phyloP scores from a whole-genome alignment of 108 stramenopile species.

The Schizochytrium sp. region DNA sequence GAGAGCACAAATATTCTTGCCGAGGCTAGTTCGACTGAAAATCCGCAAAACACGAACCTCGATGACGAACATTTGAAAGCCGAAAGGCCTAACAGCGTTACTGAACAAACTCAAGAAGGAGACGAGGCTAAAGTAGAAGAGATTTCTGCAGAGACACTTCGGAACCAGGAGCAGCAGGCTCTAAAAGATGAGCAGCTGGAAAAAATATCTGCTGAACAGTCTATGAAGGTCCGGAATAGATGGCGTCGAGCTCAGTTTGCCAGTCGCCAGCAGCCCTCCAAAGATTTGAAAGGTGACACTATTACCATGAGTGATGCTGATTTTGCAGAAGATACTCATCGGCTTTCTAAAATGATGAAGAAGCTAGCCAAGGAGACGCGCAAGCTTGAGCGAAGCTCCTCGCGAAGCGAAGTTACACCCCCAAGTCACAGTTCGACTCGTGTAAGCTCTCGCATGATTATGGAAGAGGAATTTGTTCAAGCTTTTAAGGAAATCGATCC shows the following conservation, averaged over 20 bases:
- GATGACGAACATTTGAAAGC: no score
- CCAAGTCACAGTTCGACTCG: slow-evolving; percentile 9
- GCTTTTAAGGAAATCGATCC: neutral
- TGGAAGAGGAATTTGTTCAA: slow-evolving; percentile 37
- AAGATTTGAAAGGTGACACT: neutral
- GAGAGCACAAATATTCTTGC: no score
- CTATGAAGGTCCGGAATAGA: neutral
- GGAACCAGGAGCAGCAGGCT: no score
- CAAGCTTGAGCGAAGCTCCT: neutral
- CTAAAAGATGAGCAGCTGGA: no score
- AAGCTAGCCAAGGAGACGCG: slow-evolving; percentile 7
- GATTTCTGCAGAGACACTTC: no score
- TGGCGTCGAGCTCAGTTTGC: neutral
- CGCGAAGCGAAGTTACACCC: neutral
- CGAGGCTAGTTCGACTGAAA: no score
- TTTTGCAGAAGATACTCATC: neutral
- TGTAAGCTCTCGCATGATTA: neutral
- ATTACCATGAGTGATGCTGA: slow-evolving; percentile 11
- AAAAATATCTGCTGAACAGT: no score
- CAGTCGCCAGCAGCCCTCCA: neutral
- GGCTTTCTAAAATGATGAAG: neutral
- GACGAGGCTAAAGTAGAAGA: no score
- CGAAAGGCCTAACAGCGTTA: no score
- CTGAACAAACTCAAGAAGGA: no score
- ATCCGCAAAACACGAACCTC: no score